Conservation (phyloP, 2,329 filamentous ascomycete species). For the Davidsoniella eucalypti region DNA sequence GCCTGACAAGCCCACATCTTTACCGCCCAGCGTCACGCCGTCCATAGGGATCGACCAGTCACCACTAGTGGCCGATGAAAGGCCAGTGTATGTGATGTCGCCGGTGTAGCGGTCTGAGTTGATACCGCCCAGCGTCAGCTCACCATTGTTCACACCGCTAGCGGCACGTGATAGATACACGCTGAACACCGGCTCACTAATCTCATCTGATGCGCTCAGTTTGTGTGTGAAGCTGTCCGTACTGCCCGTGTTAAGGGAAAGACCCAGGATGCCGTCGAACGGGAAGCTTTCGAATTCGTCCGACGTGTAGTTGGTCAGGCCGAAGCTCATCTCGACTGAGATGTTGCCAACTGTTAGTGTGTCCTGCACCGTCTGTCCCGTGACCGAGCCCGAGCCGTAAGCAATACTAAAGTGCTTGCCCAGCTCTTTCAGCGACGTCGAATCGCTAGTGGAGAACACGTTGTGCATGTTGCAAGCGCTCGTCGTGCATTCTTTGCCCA, state of each 20-base stretch:
- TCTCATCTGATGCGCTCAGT: slow-evolving; percentile 41
- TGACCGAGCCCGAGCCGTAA: slow-evolving; percentile 65
- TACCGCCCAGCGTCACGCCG: slow-evolving; percentile 45
- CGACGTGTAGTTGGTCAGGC: slow-evolving; percentile 54
- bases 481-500: slow-evolving; percentile 51
- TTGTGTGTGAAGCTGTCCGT: slow-evolving; percentile 52
- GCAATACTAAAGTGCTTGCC: slow-evolving; percentile 43
- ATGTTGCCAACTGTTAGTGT: slow-evolving; percentile 50
- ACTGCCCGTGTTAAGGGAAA: slow-evolving; percentile 45
- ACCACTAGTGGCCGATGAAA: slow-evolving; percentile 30
- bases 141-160: slow-evolving; percentile 53
- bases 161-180: slow-evolving; percentile 51
- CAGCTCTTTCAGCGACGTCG: slow-evolving; percentile 41
- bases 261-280: slow-evolving; percentile 74
- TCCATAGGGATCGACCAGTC: slow-evolving; percentile 62
- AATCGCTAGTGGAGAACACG: slow-evolving; percentile 50
- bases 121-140: slow-evolving; percentile 58
- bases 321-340: slow-evolving; percentile 49
- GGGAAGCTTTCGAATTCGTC: slow-evolving; percentile 61
- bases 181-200: slow-evolving; percentile 35
- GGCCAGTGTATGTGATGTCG: slow-evolving; percentile 47
- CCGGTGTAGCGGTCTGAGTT: slow-evolving; percentile 53
- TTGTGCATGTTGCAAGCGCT: slow-evolving; percentile 53
- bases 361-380: slow-evolving; percentile 50
- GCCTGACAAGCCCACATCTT: slow-evolving; percentile 36